Percentiles rank a stretch among this genome's conserved stretches.
phyloP scores from a whole-genome alignment of 306 rosid species.

The Dalbergia cochinchinensis region DNA sequence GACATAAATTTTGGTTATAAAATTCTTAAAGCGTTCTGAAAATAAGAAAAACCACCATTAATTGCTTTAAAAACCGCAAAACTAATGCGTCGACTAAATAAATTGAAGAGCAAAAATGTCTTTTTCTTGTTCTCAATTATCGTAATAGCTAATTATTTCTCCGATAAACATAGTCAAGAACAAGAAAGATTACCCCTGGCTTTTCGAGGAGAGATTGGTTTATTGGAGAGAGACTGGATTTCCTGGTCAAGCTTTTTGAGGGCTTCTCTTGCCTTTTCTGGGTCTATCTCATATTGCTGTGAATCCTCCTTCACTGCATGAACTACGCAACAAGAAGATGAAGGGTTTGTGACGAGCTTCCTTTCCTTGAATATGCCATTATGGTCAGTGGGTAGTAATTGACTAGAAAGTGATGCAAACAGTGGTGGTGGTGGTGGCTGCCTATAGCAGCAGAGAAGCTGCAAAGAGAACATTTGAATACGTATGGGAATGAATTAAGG shows the following conservation, averaged over 20 bases:
- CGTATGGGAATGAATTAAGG: background rate
- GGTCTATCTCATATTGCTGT: constrained; percentile 75
- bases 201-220: constrained; percentile 60
- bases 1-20: too few species aligned
- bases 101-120: too few species aligned
- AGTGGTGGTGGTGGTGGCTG: constrained; percentile 36
- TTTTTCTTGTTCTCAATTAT: too few species aligned
- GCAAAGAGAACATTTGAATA: constrained; percentile 55
- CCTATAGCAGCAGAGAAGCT: constrained; percentile 46
- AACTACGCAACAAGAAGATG: constrained; percentile 38
- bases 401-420: constrained; percentile 22
- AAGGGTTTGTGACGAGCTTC: constrained; percentile 31
- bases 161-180: background rate
- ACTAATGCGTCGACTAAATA: too few species aligned
- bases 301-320: constrained; percentile 68
- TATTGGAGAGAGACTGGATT: constrained; percentile 68
- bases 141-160: too few species aligned
- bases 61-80: too few species aligned
- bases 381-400: background rate
- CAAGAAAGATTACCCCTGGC: constrained; percentile 53
- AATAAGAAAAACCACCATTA: too few species aligned
- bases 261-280: constrained; percentile 84
- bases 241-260: constrained; percentile 82
- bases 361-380: constrained; percentile 34
- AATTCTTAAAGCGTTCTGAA: too few species aligned